Percentiles rank a stretch among this genome's conserved stretches.
Conservation (phyloP, 2,329 filamentous ascomycete genomes). For the Fulvia fulva region DNA sequence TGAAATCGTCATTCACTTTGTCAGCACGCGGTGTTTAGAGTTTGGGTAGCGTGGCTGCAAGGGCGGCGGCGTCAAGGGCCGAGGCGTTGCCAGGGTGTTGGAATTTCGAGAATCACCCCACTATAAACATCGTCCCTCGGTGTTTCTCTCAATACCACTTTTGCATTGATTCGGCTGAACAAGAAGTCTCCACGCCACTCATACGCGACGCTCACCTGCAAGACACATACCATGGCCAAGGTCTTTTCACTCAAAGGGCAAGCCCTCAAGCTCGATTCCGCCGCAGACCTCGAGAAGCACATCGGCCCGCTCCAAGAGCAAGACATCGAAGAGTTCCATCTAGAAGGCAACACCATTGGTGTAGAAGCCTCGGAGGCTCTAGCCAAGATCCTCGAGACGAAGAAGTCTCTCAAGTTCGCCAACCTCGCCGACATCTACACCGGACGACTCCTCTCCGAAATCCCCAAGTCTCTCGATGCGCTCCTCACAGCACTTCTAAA, state of each 20-base stretch:
- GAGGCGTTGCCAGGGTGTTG: background rate
- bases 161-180: no score
- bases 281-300: conserved; percentile 79
- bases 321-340: conserved; percentile 77
- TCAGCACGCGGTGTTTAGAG: background rate
- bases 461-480: conserved; percentile 80
- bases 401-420: conserved; percentile 69
- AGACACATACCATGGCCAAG: conserved; percentile 48
- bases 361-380: conserved; percentile 82
- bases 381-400: conserved; percentile 76
- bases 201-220: no score
- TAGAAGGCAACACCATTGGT: conserved; percentile 89
- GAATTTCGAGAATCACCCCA: background rate
- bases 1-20: background rate
- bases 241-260: conserved; percentile 88
- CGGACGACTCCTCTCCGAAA: conserved; percentile 85
- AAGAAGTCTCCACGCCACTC: no score
- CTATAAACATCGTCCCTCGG: background rate
- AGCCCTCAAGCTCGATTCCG: conserved; percentile 86
- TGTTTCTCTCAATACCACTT: no score
- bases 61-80: background rate
- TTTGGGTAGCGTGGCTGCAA: background rate
- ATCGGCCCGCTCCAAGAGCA: conserved; percentile 70
- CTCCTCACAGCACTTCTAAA: conserved; percentile 84
- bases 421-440: conserved; percentile 99